Base-by-base conservation (phyloP, 768 basidiomycete genomes). In the Psilocybe cyanescens region DNA sequence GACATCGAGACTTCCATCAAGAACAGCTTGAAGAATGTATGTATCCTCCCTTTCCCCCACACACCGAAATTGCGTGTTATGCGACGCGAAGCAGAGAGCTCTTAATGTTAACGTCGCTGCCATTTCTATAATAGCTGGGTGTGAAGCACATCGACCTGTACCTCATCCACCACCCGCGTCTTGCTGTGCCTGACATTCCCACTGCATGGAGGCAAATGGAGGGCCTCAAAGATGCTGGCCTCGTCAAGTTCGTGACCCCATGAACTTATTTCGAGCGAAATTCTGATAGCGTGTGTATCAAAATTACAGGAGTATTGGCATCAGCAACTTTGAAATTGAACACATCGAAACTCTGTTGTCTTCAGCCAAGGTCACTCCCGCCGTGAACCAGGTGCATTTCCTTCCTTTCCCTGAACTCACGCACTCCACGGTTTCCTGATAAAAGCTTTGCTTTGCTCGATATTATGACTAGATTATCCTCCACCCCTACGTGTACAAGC, bases 121-220 rank as follows among this genome's bases (percentile, higher is more conserved):
- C 31, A 16, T 12, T 14, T 53, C 28, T 24, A 14, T 39, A 24
- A 14, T 64, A 90, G 89, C 79, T 91, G 19, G 88, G 86, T 0
- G 76, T 91, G 4, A 67, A 78, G 1, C 88, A 87, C 64, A 81
- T 91, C 11, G 89, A 93, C 71, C 71, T 91, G 41, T 92, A 92
- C 71, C 82, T 91, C 45, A 86, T 91, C 50, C 89, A 91, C 70
- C 66, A 71, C 57, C 88, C 88, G 6, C 67, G 76, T 3, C 72
- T 85, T 17, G 86, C 83, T 8, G 65, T 72, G 19, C 85, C 86
- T 1, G 85, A 89, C 63, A 87, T 88, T 39, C 82, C 84, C 1
- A 84, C 81, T 39, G 78, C 79, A 2, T 91, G 90, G 89, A 79
- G 74, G 31, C 75, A 86, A 68, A 83, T 91, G 79, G 89, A 90